Percentiles rank a stretch among this genome's conserved stretches.
Evolutionary conservation across 225 moss, liverwort and hornwort species (phyloP).

Genomic region (Anthoceros angustus): DNA sequence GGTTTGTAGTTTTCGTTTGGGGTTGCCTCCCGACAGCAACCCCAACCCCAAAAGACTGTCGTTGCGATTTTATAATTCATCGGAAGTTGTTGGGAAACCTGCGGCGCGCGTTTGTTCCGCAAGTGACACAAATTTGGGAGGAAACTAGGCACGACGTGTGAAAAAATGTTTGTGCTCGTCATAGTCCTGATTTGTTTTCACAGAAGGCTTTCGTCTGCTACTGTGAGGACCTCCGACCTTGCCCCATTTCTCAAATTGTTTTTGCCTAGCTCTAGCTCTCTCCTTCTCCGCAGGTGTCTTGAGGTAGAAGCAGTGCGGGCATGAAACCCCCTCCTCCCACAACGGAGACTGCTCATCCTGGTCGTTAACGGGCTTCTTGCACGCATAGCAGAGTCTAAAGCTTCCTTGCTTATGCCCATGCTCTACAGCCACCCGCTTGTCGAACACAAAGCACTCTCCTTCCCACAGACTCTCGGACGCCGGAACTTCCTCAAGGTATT

Average conservation of each 20-base stretch:
- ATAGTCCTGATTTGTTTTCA: slow-evolving; percentile 6
- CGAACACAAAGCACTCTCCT: slow-evolving; percentile 95
- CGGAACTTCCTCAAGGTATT: slow-evolving; percentile 58
- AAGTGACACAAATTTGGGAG: too few relatives aligned
- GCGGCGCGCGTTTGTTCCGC: too few relatives aligned
- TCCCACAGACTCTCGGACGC: slow-evolving; percentile 75
- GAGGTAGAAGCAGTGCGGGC: slow-evolving; percentile 49
- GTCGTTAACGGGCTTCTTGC: slow-evolving; percentile 76
- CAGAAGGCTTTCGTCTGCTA: slow-evolving; percentile 26
- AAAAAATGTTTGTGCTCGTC: not conserved
- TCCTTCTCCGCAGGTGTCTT: slow-evolving; percentile 59
- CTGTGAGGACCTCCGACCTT: slow-evolving; percentile 64
- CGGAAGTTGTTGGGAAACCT: too few relatives aligned
- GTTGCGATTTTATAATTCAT: too few relatives aligned
- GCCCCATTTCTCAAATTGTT: slow-evolving; percentile 56
- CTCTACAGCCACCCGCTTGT: slow-evolving; percentile 75
- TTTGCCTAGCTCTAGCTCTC: slow-evolving; percentile 74
- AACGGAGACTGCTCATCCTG: slow-evolving; percentile 41
- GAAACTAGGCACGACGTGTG: too few relatives aligned
- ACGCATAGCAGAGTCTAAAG: slow-evolving; percentile 65
- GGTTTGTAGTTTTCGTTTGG: too few relatives aligned
- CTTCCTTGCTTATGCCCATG: slow-evolving; percentile 70
- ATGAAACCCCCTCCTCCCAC: slow-evolving; percentile 88
- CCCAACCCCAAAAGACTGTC: too few relatives aligned
- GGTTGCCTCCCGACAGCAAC: too few relatives aligned